Evolutionary conservation across 1,139 yeast species (phyloP).

Genomic region (Candida gigantensis): DNA sequence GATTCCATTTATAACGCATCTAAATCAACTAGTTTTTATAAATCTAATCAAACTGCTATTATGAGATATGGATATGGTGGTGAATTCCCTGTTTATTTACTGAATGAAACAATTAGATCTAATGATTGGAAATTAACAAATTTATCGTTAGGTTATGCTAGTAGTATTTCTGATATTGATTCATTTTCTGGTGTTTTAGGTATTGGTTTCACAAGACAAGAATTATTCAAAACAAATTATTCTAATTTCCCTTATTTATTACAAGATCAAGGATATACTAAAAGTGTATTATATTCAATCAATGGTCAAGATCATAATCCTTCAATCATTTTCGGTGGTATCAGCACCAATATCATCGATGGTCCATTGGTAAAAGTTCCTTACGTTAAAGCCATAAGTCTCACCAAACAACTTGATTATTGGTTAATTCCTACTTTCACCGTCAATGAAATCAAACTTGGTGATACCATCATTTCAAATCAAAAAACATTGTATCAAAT

Average conservation of each 20-base stretch:
- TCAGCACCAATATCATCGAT: constrained; percentile 18
- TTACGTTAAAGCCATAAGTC: constrained; percentile 12
- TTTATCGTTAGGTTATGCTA: constrained; percentile 10
- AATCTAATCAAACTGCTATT: constrained; percentile 11
- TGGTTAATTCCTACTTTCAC: constrained; percentile 20
- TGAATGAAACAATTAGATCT: constrained; percentile 15
- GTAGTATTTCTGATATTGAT: constrained; percentile 7
- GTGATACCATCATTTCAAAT: constrained; percentile 15
- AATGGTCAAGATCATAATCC: constrained; percentile 15
- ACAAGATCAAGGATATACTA: constrained; percentile 17
- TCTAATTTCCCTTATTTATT: constrained; percentile 18
- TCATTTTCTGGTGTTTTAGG: constrained; percentile 21
- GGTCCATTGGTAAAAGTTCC: constrained; percentile 22
- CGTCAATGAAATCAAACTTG: constrained; percentile 18
- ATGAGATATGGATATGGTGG: constrained; percentile 20
- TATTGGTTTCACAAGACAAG: constrained; percentile 19
- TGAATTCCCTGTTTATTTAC: constrained; percentile 13
- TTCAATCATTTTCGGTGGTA: constrained; percentile 24
- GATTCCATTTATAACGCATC: constrained; percentile 11
- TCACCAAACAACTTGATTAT: constrained; percentile 9
- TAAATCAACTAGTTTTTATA: constrained; percentile 15
- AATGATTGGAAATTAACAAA: constrained; percentile 6
- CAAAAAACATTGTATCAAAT: constrained; percentile 21
- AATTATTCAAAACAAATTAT: constrained; percentile 16
- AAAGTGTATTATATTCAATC: constrained; percentile 17